Evolutionary conservation across 1,284 basidiomycete species (phyloP), one percentile per base, ranked within the genome.

Genomic region (Pulveroboletus sp.): DNA sequence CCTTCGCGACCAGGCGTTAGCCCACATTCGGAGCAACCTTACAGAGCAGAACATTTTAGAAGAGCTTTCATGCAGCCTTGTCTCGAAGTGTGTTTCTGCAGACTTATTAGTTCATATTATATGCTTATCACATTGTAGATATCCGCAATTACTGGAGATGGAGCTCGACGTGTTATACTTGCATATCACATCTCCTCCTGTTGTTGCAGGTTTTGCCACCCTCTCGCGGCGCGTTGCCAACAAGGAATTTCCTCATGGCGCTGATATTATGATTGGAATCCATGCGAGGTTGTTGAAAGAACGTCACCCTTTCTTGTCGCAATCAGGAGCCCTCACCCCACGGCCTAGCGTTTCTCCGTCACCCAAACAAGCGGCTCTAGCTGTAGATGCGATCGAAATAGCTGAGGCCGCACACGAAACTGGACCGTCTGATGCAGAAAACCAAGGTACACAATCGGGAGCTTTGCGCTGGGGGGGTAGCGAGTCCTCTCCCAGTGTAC

Each of bases 11-110:
- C 50, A 57, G 11, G 68, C 68, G 4, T 54, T 69, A 22, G 15
- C 45, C 7, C 50, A 60, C 47, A 62, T 70, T 22, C 53, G 48
- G 28, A 59, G 22, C 42, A 62, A 53, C 36, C 58, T 70, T 38
- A 57, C 67, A 1, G 66, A 71, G 24, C 24, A 62, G 15, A 73
- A 68, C 22, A 54, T 70, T 11, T 24, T 70, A 28, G 44, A 53
- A 49, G 68, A 70, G 26, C 46, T 70, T 8, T 59, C 64, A 2
- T 62, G 49, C 44, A 59, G 49, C 25, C 45, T 72, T 2, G 35
- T 52, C 11, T 59, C 68, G 1, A 69, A 28, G 68, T 72, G n/a
- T 1, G 62, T 50, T 12, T 9, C 10, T 14, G 9, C 6, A 31
- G 1, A 18, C 2, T 12, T n/a, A n/a, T n/a, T n/a, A n/a, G n/a